These are phyloP conservation scores for Trichoderma endophyticum DNA, from an alignment of 2,329 filamentous ascomycete genomes.

Conservation along the genomic window DNA sequence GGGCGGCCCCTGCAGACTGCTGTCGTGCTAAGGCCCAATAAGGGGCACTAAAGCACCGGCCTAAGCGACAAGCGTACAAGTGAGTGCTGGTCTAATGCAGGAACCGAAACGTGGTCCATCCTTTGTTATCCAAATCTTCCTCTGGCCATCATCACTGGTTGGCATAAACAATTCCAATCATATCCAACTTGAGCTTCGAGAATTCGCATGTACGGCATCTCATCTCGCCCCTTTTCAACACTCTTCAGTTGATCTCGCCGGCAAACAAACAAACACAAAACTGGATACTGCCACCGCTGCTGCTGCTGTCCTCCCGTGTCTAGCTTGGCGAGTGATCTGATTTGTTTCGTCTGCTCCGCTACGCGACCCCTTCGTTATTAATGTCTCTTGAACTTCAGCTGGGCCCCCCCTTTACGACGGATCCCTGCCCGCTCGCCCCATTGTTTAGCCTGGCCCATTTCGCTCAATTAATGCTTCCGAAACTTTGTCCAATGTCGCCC, in stretches of 20 bases:
- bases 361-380: conserved; percentile 8
- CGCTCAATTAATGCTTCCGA: background rate
- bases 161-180: background rate
- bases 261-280: background rate
- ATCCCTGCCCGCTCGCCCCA: conserved; percentile 1
- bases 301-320: background rate
- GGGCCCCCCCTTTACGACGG: conserved; percentile 3
- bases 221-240: background rate
- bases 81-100: background rate
- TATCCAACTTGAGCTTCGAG: background rate
- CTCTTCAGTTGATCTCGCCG: background rate
- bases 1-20: conserved; percentile 12
- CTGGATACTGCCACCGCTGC: background rate
- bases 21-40: background rate
- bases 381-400: conserved; percentile 2
- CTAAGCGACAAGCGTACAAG: conserved; percentile 4
- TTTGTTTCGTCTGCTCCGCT: conserved; percentile 8
- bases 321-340: background rate
- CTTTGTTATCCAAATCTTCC: background rate
- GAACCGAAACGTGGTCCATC: conserved; percentile 15
- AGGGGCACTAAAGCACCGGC: background rate
- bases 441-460: background rate
- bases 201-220: background rate
- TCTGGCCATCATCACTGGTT: background rate
- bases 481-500: background rate